These are phyloP conservation scores for Leucaena leucocephala DNA, from an alignment of 306 rosid genomes.

Conservation along the genomic window DNA sequence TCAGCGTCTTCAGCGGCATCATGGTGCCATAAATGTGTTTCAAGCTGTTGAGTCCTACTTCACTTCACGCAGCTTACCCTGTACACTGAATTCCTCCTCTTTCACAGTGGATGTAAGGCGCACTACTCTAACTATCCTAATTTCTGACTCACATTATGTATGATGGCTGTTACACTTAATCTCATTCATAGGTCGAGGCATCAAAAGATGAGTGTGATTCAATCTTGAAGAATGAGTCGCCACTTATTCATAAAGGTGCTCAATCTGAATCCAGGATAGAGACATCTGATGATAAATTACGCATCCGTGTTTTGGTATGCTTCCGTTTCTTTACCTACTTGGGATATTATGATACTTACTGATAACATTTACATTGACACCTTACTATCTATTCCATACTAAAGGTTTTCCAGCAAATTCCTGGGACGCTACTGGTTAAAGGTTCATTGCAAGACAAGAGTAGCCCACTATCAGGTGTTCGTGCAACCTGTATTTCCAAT, in stretches of 20 bases:
- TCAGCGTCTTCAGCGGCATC: slow-evolving; percentile 67
- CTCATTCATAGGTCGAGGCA: slow-evolving; percentile 52
- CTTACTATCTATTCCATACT: slow-evolving; percentile 3
- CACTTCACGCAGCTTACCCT: slow-evolving; percentile 50
- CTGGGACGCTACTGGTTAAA: slow-evolving; percentile 83
- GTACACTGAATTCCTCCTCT: slow-evolving; percentile 67
- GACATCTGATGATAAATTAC: slow-evolving; percentile 41
- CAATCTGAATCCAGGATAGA: slow-evolving; percentile 41
- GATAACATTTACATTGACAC: slow-evolving; percentile 25
- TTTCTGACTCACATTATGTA: slow-evolving; percentile 18
- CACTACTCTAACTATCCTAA: slow-evolving; percentile 18
- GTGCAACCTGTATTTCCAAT: slow-evolving; percentile 10
- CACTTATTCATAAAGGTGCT: slow-evolving; percentile 30
- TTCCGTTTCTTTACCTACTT: slow-evolving; percentile 22
- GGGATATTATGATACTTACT: slow-evolving; percentile 26
- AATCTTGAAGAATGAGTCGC: slow-evolving; percentile 53
- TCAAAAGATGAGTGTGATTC: slow-evolving; percentile 56
- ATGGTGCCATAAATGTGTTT: slow-evolving; percentile 73
- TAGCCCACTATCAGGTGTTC: slow-evolving; percentile 64
- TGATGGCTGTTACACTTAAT: slow-evolving; percentile 22
- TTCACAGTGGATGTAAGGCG: slow-evolving; percentile 74
- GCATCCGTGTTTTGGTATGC: slow-evolving; percentile 64
- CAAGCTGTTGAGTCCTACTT: slow-evolving; percentile 64
- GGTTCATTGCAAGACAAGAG: slow-evolving; percentile 72
- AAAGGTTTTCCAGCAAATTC: slow-evolving; percentile 92